Base-by-base conservation (phyloP, 1,139 yeast species). In the Geotrichum histeridarum region DNA sequence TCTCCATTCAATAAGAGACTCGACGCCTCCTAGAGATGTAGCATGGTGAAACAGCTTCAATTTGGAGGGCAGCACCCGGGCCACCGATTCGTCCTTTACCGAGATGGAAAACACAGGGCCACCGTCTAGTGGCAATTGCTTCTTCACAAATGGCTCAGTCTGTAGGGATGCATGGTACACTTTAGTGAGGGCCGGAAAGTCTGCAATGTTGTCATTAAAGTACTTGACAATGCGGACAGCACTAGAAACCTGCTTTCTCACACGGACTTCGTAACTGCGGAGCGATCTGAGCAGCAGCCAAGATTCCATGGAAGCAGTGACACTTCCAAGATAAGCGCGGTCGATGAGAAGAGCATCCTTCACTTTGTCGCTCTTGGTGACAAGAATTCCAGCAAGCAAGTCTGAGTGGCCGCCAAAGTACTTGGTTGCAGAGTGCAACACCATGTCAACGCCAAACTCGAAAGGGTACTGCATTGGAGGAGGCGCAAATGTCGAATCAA, bases 391-490 rank as follows among this genome's bases (percentile, higher is more conserved):
- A 3, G 95, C 91, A 48, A 91, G 74, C 52, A 89, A 72, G 68
- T 91, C 97, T n/a, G 95, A 86, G 69, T 90, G 96, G 18, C 97
- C 97, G 38, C 95, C 96, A 66, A 89, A 84, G 70, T 83, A 91
- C 68, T 90, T 90, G 2, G 96, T 88, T 0, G 91, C 96, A 0
- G 96, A 87, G 70, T 90, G 96, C 81, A 91, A 73, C 14, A 90
- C 81, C 63, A 87, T 70, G 68, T 90, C 96, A 35, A 85, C 95
- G 45, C 93, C 96, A 62, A 78, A 84, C 42, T 77, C 74, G 71
- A 88, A 89, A 5, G 95, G 93, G 61, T 86, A 79, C 65, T 83
- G 90, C 54, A 90, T 72, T 7, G 96, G 96, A 14, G 95, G 95
- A 27, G 97, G 97, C 2, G 96, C 97, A 68, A 91, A 84, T 0